phyloP scores from a whole-genome alignment of 2,329 filamentous ascomycete species.

The Mollisia scopiformis region DNA sequence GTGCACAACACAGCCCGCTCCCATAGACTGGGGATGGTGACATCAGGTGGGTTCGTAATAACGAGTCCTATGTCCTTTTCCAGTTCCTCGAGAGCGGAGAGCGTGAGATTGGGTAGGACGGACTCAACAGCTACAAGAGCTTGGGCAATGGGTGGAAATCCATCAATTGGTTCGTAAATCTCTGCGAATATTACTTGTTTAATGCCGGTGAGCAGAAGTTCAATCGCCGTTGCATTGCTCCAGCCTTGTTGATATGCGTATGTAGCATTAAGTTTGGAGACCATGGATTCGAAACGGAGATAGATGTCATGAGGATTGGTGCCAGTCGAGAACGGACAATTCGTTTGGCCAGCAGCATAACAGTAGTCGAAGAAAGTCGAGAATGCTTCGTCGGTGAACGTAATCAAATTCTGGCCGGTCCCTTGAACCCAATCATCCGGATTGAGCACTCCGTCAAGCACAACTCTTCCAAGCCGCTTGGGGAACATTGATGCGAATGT shows the following conservation, averaged over 20 bases:
- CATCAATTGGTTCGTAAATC: neutral
- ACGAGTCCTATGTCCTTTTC: neutral
- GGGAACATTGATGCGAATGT: slow-evolving; percentile 48
- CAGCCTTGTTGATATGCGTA: slow-evolving; percentile 16
- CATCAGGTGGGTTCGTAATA: neutral
- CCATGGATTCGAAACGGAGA: slow-evolving; percentile 24
- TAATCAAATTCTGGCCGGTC: neutral
- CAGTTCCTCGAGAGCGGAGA: neutral
- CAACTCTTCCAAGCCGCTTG: slow-evolving; percentile 42
- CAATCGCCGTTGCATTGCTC: slow-evolving; percentile 22
- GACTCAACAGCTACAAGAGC: neutral
- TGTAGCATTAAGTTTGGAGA: slow-evolving; percentile 17
- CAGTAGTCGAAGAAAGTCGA: slow-evolving; percentile 31
- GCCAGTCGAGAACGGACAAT: slow-evolving; percentile 25
- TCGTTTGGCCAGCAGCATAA: slow-evolving; percentile 33
- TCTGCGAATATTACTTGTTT: neutral
- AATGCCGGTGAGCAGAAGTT: slow-evolving; percentile 6
- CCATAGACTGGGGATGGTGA: neutral
- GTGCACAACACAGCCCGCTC: neutral
- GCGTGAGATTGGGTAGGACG: neutral
- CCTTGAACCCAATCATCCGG: slow-evolving; percentile 16
- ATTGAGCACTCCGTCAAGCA: slow-evolving; percentile 32
- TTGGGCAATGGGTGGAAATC: neutral
- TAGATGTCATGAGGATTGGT: slow-evolving; percentile 26
- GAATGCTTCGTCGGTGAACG: slow-evolving; percentile 30